Percentiles rank a stretch among this genome's conserved stretches.
Conservation (phyloP, 495 filamentous ascomycete genomes). For the Neurospora tetrasperma region DNA sequence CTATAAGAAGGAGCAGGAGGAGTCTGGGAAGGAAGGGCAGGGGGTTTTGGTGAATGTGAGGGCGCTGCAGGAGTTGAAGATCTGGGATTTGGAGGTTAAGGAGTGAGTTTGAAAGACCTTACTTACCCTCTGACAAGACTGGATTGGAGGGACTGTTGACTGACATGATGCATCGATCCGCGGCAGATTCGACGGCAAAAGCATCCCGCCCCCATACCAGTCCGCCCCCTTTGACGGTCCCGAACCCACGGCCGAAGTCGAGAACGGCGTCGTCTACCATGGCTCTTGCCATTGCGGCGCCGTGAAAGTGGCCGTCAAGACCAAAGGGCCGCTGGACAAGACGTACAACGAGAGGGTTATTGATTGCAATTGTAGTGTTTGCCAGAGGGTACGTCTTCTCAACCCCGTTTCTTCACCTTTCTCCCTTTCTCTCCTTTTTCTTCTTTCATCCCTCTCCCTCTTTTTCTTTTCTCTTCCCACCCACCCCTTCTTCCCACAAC, state of each 20-base stretch:
- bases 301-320: conserved; percentile 30
- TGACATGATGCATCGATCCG: not conserved
- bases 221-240: conserved; percentile 27
- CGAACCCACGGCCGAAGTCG: conserved; percentile 25
- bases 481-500: too few relatives aligned
- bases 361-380: conserved; percentile 39
- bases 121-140: too few relatives aligned
- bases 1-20: not conserved
- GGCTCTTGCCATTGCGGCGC: conserved; percentile 46
- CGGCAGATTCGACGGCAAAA: conserved; percentile 28
- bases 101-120: not conserved
- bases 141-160: too few relatives aligned
- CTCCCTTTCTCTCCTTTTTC: not conserved
- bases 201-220: conserved; percentile 19
- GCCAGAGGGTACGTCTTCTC: conserved; percentile 24
- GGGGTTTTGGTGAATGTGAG: conserved; percentile 16
- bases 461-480: too few relatives aligned
- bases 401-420: too few relatives aligned
- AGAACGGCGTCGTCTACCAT: conserved; percentile 31
- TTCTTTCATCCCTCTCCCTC: not conserved
- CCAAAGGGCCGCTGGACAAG: conserved; percentile 23
- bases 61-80: conserved; percentile 27
- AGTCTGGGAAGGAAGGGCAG: not conserved
- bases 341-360: conserved; percentile 12
- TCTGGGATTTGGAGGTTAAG: conserved; percentile 20